Conservation (phyloP, 1,284 basidiomycete species). For the Cutaneotrichosporon arboriforme region DNA sequence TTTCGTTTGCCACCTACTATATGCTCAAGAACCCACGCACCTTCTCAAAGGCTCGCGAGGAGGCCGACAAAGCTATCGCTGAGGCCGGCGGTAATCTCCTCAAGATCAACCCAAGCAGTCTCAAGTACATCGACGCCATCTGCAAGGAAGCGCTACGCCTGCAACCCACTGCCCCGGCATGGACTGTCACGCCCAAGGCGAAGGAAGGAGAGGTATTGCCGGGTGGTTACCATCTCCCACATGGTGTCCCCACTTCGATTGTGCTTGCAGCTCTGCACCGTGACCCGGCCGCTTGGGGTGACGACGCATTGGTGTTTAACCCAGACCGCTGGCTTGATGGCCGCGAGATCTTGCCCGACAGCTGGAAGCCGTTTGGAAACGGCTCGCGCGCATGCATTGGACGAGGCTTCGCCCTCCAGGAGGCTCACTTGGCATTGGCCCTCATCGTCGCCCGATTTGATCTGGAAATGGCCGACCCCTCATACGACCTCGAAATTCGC, state of each 20-base stretch:
- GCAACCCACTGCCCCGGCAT: slow-evolving; percentile 48
- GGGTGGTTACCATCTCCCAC: slow-evolving; percentile 47
- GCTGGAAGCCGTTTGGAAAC: slow-evolving; percentile 41
- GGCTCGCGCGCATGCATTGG: slow-evolving; percentile 41
- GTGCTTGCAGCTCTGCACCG: slow-evolving; percentile 47
- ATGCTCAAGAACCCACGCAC: slow-evolving; percentile 53
- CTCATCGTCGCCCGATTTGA: slow-evolving; percentile 52
- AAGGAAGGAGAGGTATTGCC: slow-evolving; percentile 13
- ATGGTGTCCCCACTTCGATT: slow-evolving; percentile 41
- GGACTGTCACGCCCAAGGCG: slow-evolving; percentile 7
- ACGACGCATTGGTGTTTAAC: slow-evolving; percentile 48
- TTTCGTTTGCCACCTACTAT: slow-evolving; percentile 44
- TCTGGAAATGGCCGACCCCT: slow-evolving; percentile 49
- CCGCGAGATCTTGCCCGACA: slow-evolving; percentile 44
- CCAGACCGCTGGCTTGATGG: slow-evolving; percentile 54
- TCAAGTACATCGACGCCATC: slow-evolving; percentile 54
- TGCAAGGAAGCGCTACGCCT: slow-evolving; percentile 54
- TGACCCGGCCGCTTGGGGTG: slow-evolving; percentile 54
- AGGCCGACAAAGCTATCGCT: slow-evolving; percentile 52
- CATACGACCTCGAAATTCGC: slow-evolving; percentile 51
- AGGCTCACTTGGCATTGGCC: slow-evolving; percentile 50
- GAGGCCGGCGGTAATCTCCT: slow-evolving; percentile 17
- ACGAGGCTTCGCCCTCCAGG: slow-evolving; percentile 54
- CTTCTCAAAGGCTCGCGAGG: slow-evolving; percentile 54
- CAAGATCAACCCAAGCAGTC: slow-evolving; percentile 32